phyloP scores from a whole-genome alignment of 108 stramenopile species.

The Poteriospumella lacustris region DNA sequence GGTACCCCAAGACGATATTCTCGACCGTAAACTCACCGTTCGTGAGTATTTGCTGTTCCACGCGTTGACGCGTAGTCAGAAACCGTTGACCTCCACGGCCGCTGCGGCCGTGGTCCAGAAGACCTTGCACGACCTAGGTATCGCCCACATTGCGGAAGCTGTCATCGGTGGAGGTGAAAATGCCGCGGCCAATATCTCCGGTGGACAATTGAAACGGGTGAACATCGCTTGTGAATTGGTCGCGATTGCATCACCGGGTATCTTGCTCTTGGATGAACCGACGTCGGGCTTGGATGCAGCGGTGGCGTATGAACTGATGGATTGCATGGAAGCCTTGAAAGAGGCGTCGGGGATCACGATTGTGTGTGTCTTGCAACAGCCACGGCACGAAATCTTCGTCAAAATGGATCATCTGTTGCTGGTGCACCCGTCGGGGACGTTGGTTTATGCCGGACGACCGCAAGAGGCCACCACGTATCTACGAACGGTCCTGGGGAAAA shows the following conservation, averaged over 20 bases:
- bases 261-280: conserved; percentile 40
- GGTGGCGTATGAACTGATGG: conserved; percentile 55
- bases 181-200: too few species aligned
- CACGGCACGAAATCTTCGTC: conserved; percentile 71
- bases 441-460: too few species aligned
- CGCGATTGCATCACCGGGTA: neutral
- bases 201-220: conserved; percentile 53
- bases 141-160: too few species aligned
- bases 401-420: conserved; percentile 65
- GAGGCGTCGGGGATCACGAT: conserved; percentile 62
- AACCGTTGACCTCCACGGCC: too few species aligned
- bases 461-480: too few species aligned
- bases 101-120: too few species aligned
- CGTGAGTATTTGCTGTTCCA: conserved; percentile 29
- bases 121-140: conserved; percentile 47
- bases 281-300: conserved; percentile 69
- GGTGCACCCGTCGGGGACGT: too few species aligned
- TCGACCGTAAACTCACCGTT: conserved; percentile 39
- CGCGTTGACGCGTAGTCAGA: conserved; percentile 32
- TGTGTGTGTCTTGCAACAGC: conserved; percentile 78
- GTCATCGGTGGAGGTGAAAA: too few species aligned
- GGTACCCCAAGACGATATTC: conserved; percentile 52
- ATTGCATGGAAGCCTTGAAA: conserved; percentile 62
- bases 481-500: too few species aligned
- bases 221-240: conserved; percentile 42